phyloP scores from a whole-genome alignment of 176 grass and related monocot genomes.

The Hordeum vulgare region DNA sequence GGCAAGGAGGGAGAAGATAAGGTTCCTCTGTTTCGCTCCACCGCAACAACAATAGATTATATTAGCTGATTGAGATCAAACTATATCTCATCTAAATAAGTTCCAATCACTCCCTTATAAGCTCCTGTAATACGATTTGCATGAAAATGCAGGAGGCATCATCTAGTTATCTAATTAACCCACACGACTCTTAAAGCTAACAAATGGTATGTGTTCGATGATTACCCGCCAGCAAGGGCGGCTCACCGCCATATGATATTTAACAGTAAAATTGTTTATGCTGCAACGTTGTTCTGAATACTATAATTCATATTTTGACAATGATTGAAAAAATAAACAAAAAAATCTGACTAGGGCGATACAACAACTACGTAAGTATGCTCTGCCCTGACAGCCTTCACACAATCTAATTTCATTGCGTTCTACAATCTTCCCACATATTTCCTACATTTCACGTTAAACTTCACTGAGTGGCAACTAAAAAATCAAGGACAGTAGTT shows the following conservation, averaged over 20 bases:
- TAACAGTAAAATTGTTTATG: not conserved
- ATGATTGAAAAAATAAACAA: not conserved
- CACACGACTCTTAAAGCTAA: too few relatives aligned
- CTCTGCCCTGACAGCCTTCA: too few relatives aligned
- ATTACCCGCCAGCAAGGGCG: not conserved
- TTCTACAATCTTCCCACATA: not conserved
- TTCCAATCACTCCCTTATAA: too few relatives aligned
- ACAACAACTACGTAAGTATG: not conserved
- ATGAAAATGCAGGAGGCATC: too few relatives aligned
- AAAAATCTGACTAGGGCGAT: not conserved
- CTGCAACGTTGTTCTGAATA: not conserved
- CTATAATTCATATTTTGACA: too few relatives aligned
- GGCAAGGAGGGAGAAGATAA: too few relatives aligned
- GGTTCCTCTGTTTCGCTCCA: too few relatives aligned
- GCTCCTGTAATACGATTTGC: too few relatives aligned
- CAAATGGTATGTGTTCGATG: not conserved
- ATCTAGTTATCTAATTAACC: too few relatives aligned
- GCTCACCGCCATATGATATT: not conserved
- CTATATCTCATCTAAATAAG: too few relatives aligned
- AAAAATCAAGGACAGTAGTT: not conserved
- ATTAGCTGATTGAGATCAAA: too few relatives aligned
- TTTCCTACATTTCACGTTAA: not conserved
- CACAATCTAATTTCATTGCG: not conserved
- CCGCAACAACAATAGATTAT: too few relatives aligned
- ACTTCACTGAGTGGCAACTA: not conserved